Percentiles rank a stretch among this genome's conserved stretches.
These are phyloP conservation scores for Craterostigma plantagineum DNA, from an alignment of 257 asterid species.

Conservation along the genomic window DNA sequence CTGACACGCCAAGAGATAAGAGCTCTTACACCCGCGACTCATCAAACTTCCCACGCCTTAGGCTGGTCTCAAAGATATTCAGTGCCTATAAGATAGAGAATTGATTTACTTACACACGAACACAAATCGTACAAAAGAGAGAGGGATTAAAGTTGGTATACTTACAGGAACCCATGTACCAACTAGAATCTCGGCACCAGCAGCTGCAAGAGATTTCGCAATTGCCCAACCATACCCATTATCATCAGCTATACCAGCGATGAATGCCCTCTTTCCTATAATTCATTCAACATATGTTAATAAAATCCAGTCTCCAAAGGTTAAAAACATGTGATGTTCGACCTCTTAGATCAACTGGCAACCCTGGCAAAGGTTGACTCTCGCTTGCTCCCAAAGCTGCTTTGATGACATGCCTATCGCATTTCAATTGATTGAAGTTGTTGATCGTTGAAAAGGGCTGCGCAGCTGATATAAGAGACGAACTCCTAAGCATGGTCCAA, in stretches of 20 bases:
- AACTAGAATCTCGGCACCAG: constrained; percentile 92
- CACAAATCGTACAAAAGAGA: background rate
- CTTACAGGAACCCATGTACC: constrained; percentile 99
- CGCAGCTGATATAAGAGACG: constrained; percentile 20
- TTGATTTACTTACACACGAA: constrained; percentile 7
- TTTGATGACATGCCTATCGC: constrained; percentile 25
- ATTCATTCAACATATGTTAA: background rate
- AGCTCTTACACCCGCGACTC: constrained; percentile 70
- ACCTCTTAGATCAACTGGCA: constrained; percentile 88
- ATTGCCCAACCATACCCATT: constrained; percentile 98
- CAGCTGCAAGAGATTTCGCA: constrained; percentile 90
- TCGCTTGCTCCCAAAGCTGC: constrained; percentile 52
- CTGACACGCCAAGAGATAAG: too few species aligned
- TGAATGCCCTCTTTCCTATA: constrained; percentile 90
- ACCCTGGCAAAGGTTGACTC: constrained; percentile 46
- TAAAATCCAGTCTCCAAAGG: background rate
- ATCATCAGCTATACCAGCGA: constrained; percentile 93
- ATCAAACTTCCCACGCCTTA: constrained; percentile 86
- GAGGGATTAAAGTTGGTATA: constrained; percentile 7
- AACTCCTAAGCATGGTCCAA: constrained; percentile 28
- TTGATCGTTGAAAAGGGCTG: constrained; percentile 18
- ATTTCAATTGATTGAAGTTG: constrained; percentile 11
- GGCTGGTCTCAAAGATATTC: constrained; percentile 75
- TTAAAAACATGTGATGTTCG: background rate
- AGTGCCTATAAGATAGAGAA: constrained; percentile 38